Percentiles rank a stretch among this genome's conserved stretches.
Evolutionary conservation across 2,329 filamentous ascomycete species (phyloP).

Genomic region (Phaeosphaeria sp.): DNA sequence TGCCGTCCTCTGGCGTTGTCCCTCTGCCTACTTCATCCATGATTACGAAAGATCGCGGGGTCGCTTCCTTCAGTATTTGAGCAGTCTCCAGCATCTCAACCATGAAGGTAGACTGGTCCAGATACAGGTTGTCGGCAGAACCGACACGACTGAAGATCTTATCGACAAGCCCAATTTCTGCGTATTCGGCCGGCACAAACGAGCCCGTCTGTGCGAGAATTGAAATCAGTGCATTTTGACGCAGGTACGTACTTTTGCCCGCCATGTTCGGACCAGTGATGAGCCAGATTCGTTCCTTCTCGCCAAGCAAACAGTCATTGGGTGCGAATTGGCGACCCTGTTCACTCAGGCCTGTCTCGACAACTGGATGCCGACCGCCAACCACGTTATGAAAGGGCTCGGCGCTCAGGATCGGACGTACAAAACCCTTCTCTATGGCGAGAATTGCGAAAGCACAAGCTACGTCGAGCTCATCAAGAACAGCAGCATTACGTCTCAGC

Average conservation of each 20-base stretch:
- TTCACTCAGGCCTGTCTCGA: constrained; percentile 80
- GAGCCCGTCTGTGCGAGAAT: constrained; percentile 92
- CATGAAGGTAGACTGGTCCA: constrained; percentile 98
- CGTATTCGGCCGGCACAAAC: constrained; percentile 88
- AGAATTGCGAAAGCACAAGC: constrained; percentile 83
- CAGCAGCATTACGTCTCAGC: constrained; percentile 85
- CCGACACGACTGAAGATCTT: constrained; percentile 88
- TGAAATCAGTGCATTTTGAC: constrained; percentile 93
- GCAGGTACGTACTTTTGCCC: constrained; percentile 93
- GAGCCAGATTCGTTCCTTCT: constrained; percentile 72
- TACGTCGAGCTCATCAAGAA: constrained; percentile 93
- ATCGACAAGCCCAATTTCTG: constrained; percentile 89
- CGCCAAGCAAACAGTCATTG: constrained; percentile 87
- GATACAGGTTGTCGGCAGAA: constrained; percentile 92
- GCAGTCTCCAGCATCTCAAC: constrained; percentile 99
- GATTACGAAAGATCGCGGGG: constrained; percentile 82
- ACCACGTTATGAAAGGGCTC: constrained; percentile 74
- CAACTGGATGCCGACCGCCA: constrained; percentile 88
- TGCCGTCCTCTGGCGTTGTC: constrained; percentile 90
- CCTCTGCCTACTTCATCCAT: constrained; percentile 98
- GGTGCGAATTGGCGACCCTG: constrained; percentile 82
- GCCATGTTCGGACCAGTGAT: constrained; percentile 95
- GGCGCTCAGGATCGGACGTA: constrained; percentile 74
- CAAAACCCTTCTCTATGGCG: constrained; percentile 74
- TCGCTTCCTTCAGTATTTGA: constrained; percentile 84